Evolutionary conservation across 2,329 filamentous ascomycete genomes (phyloP).

Genomic region (Graphilbum ipis-grandicollis): DNA sequence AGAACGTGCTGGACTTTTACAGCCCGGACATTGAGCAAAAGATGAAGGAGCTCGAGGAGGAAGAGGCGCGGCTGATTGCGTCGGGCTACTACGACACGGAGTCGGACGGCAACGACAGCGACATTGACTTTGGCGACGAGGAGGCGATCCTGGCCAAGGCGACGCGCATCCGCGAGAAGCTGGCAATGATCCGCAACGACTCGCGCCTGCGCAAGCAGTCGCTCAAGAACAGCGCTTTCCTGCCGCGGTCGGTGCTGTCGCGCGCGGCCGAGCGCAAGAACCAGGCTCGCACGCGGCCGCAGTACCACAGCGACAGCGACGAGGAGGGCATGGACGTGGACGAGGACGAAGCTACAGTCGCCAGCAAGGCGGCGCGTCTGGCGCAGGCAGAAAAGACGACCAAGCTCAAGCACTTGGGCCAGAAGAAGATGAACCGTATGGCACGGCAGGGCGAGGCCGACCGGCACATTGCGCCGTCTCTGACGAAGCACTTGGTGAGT

Average conservation of each 20-base stretch:
- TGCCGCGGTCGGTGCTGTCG: constrained; percentile 50
- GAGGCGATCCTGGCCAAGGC: constrained; percentile 82
- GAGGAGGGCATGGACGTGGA: constrained; percentile 45
- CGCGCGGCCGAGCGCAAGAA: constrained; percentile 43
- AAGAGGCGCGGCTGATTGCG: constrained; percentile 81
- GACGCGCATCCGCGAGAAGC: constrained; percentile 89
- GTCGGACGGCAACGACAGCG: constrained; percentile 37
- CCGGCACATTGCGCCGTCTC: constrained; percentile 63
- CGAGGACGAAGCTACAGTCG: constrained; percentile 33
- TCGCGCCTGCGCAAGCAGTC: constrained; percentile 78
- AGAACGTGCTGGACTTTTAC: constrained; percentile 95
- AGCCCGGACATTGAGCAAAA: constrained; percentile 94
- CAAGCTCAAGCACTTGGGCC: constrained; percentile 69
- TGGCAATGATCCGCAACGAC: constrained; percentile 80
- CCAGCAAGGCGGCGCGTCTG: constrained; percentile 40
- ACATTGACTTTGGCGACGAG: constrained; percentile 76
- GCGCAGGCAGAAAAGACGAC: constrained; percentile 56
- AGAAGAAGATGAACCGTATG: constrained; percentile 98
- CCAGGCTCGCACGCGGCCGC: constrained; percentile 10
- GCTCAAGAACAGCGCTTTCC: constrained; percentile 90
- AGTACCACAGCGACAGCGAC: neutral
- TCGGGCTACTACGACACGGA: constrained; percentile 97
- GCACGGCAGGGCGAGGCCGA: constrained; percentile 93
- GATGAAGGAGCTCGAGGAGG: constrained; percentile 78
- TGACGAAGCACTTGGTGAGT: constrained; percentile 84